These are phyloP conservation scores for Blastomyces parvus DNA, from an alignment of 2,329 filamentous ascomycete species.

Conservation along the genomic window DNA sequence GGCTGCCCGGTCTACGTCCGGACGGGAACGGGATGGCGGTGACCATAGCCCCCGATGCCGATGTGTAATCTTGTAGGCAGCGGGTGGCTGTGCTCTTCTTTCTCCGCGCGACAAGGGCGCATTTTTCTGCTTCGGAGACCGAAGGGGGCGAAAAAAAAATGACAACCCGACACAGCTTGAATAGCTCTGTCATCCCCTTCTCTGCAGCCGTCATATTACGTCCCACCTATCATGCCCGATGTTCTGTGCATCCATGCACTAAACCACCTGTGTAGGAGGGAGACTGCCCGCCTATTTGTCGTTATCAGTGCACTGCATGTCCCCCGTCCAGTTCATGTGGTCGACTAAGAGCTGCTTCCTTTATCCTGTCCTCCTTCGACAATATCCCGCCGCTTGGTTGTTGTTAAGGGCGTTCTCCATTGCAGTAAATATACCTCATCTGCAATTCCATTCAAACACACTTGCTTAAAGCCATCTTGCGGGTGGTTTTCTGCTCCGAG, in stretches of 20 bases:
- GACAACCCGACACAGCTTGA: background rate
- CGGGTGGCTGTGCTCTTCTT: background rate
- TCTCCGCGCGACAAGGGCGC: background rate
- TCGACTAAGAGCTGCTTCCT: background rate
- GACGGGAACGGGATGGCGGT: slow-evolving; percentile 44
- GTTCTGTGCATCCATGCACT: background rate
- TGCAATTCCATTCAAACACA: background rate
- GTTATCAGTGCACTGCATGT: background rate
- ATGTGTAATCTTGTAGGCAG: slow-evolving; percentile 51
- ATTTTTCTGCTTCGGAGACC: background rate
- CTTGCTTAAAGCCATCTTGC: background rate
- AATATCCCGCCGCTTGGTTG: background rate
- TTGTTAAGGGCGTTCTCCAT: background rate
- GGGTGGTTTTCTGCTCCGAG: background rate
- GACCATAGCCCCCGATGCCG: slow-evolving; percentile 53
- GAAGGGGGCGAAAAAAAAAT: background rate
- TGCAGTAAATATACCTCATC: background rate
- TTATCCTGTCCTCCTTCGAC: background rate
- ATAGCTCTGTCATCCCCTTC: background rate
- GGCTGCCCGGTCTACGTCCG: slow-evolving; percentile 47
- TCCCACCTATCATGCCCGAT: background rate
- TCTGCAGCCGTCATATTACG: background rate
- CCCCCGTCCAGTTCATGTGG: background rate
- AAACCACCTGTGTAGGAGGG: background rate
- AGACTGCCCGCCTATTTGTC: background rate